phyloP scores from a whole-genome alignment of 257 asterid species.

The Nicotiana knightiana region DNA sequence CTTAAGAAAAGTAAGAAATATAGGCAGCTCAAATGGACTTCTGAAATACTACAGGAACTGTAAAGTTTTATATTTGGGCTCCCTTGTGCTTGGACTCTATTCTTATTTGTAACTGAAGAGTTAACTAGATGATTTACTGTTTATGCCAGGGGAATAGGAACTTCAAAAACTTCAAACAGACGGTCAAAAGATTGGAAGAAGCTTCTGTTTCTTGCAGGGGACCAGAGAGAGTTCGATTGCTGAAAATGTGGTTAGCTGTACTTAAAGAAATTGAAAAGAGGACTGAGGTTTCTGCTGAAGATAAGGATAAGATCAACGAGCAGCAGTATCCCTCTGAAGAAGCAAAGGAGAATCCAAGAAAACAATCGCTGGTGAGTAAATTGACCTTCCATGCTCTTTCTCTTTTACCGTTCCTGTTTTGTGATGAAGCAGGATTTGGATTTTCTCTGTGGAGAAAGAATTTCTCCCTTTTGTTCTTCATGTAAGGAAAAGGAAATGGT shows the following conservation, averaged over 20 bases:
- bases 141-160: slow-evolving; percentile 55
- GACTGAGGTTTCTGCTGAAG: slow-evolving; percentile 37
- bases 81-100: neutral
- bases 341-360: slow-evolving; percentile 59
- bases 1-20: neutral
- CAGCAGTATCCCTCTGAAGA: slow-evolving; percentile 55
- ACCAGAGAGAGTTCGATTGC: slow-evolving; percentile 68
- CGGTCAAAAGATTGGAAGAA: slow-evolving; percentile 89
- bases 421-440: slow-evolving; percentile 1
- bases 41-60: neutral
- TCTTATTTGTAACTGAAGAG: neutral
- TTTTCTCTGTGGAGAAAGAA: neutral
- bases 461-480: neutral
- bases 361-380: slow-evolving; percentile 59
- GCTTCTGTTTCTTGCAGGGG: slow-evolving; percentile 95
- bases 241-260: slow-evolving; percentile 83
- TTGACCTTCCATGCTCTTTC: neutral
- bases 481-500: neutral
- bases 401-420: neutral
- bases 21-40: neutral
- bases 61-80: neutral
- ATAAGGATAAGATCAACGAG: slow-evolving; percentile 44
- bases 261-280: slow-evolving; percentile 53
- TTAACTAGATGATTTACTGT: neutral
- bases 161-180: slow-evolving; percentile 81